These are phyloP conservation scores for Trichoderma cornu-damae DNA, from an alignment of 2,329 filamentous ascomycete genomes.

Conservation along the genomic window DNA sequence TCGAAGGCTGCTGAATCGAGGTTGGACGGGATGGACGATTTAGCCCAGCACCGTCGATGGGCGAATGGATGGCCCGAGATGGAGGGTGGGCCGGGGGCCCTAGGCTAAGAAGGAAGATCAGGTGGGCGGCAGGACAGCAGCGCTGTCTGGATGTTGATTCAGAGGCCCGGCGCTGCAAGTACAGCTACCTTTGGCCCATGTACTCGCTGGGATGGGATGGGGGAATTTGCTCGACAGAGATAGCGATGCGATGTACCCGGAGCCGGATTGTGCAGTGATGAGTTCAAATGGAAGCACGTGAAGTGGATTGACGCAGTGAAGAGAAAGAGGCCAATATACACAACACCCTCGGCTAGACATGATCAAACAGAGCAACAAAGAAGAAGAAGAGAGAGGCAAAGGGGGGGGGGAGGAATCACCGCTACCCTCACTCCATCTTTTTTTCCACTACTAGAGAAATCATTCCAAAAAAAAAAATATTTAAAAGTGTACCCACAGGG, in stretches of 20 bases:
- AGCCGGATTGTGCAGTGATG: too few relatives aligned
- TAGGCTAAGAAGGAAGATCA: conserved; percentile 8
- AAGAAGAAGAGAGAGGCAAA: not conserved
- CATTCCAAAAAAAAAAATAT: conserved; percentile 17
- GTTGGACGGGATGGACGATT: conserved; percentile 11
- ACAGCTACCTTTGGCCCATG: not conserved
- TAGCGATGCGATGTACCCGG: too few relatives aligned
- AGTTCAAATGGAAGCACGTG: too few relatives aligned
- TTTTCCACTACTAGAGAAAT: conserved; percentile 2
- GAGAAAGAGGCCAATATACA: too few relatives aligned
- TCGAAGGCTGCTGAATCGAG: conserved; percentile 15
- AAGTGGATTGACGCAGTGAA: too few relatives aligned
- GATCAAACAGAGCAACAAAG: not conserved
- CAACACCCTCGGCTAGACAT: too few relatives aligned
- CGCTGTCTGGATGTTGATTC: too few relatives aligned
- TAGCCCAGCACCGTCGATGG: conserved; percentile 15
- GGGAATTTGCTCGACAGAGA: not conserved
- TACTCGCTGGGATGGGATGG: not conserved
- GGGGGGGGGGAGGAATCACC: not conserved
- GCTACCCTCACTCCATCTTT: not conserved
- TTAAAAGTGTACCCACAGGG: not conserved
- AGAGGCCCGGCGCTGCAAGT: not conserved
- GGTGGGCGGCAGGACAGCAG: conserved; percentile 1
- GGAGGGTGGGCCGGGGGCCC: conserved; percentile 13
- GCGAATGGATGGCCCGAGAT: conserved; percentile 19